phyloP scores from a whole-genome alignment of 75 land plant species.

The Isoetes taiwanensis region DNA sequence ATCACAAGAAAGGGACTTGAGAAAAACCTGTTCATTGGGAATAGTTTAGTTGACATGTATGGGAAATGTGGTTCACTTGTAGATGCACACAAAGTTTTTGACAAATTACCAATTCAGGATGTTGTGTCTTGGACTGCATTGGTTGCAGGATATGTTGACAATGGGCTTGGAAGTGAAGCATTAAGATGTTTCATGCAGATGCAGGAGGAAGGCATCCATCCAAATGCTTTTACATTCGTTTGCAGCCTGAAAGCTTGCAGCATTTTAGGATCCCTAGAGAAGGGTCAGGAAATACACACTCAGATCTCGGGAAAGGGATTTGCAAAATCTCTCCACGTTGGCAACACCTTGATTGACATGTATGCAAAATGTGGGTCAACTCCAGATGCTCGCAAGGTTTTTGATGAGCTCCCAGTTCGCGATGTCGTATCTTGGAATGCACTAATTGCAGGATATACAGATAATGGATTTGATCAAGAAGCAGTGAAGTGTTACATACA shows the following conservation, averaged over 20 bases:
- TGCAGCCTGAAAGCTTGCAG: constrained; percentile 7
- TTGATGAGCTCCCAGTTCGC: constrained; percentile 5
- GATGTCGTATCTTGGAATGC: constrained; percentile 15
- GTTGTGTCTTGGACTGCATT: constrained; percentile 32
- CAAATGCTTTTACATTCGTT: neutral
- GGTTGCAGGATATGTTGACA: constrained; percentile 19
- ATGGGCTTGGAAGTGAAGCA: too few relatives aligned
- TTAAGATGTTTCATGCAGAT: constrained; percentile 1
- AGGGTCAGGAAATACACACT: constrained; percentile 7
- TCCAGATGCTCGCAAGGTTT: constrained; percentile 9
- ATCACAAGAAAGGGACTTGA: constrained; percentile 19
- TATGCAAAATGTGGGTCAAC: constrained; percentile 12
- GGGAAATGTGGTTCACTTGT: constrained; percentile 17
- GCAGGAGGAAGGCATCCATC: neutral
- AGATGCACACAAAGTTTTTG: constrained; percentile 17
- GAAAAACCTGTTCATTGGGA: constrained; percentile 13
- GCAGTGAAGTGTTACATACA: neutral
- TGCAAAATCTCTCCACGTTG: neutral
- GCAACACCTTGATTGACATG: constrained; percentile 13
- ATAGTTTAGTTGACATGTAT: constrained; percentile 28
- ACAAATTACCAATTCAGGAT: constrained; percentile 23
- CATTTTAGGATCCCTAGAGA: neutral
- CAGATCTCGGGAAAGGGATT: constrained; percentile 7
- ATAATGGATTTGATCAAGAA: constrained; percentile 9
- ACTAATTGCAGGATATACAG: constrained; percentile 18